Conservation (phyloP, 1,139 yeast species). For the Magnusiomyces suaveolens region DNA sequence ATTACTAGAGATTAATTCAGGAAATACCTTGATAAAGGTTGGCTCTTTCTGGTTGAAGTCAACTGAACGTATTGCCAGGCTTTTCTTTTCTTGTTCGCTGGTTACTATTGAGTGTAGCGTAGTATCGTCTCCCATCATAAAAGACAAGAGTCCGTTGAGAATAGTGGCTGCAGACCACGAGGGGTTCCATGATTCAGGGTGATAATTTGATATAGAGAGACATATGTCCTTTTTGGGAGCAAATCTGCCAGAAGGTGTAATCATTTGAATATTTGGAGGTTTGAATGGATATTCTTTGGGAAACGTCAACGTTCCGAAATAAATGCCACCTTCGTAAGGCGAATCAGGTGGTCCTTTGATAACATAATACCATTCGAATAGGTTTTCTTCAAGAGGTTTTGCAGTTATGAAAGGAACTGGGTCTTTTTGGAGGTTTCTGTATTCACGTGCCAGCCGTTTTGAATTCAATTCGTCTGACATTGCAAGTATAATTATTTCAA, state of each 20-base stretch:
- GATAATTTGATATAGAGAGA: constrained; percentile 82
- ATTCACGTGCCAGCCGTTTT: constrained; percentile 50
- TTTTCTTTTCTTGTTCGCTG: too few relatives aligned
- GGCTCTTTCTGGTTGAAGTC: too few relatives aligned
- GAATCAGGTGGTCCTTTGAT: constrained; percentile 81
- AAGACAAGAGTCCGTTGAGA: constrained; percentile 71
- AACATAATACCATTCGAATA: constrained; percentile 69
- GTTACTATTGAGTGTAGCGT: constrained; percentile 11
- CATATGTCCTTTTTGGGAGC: constrained; percentile 71
- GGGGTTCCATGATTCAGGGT: constrained; percentile 92
- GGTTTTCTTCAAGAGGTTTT: constrained; percentile 73
- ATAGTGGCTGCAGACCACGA: constrained; percentile 90
- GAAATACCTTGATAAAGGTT: too few relatives aligned
- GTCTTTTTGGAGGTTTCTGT: constrained; percentile 56
- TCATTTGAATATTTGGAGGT: constrained; percentile 85
- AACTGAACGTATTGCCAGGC: too few relatives aligned
- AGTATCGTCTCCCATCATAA: constrained; percentile 45
- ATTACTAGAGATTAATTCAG: too few relatives aligned
- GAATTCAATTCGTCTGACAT: too few relatives aligned
- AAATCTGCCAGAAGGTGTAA: constrained; percentile 71
- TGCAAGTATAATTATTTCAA: too few relatives aligned
- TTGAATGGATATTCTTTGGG: constrained; percentile 85
- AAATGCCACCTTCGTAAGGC: constrained; percentile 79
- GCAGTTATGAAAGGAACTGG: constrained; percentile 79
- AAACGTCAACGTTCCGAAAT: constrained; percentile 76